Evolutionary conservation across 768 basidiomycete species (phyloP).

Genomic region (Amanita phalloides): DNA sequence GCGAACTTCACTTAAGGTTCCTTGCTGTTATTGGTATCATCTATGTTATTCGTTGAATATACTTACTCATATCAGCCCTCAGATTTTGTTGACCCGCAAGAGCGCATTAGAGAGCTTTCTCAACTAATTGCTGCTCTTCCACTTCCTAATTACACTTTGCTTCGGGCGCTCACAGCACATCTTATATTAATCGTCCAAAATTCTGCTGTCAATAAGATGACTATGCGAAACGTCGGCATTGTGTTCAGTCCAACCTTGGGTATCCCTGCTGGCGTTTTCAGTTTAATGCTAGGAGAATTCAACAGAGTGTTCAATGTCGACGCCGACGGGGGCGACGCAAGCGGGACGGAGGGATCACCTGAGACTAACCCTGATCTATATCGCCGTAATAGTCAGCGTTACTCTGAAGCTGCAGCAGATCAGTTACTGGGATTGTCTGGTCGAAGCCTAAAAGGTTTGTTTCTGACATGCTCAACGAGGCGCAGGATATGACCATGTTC

Average conservation of each 20-base stretch:
- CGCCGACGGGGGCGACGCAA: constrained; percentile 26
- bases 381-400: constrained; percentile 76
- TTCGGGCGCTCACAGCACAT: constrained; percentile 91
- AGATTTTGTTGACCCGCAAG: constrained; percentile 87
- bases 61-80: constrained; percentile 8
- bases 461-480: background rate
- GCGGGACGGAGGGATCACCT: constrained; percentile 15
- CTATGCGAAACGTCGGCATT: constrained; percentile 95
- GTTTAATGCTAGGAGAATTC: constrained; percentile 89
- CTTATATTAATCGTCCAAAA: constrained; percentile 93
- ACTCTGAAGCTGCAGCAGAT: constrained; percentile 77
- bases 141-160: constrained; percentile 84
- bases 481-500: background rate
- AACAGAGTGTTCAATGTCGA: constrained; percentile 88
- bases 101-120: constrained; percentile 81
- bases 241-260: constrained; percentile 97
- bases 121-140: constrained; percentile 82
- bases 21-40: constrained; percentile 86
- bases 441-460: constrained; percentile 48
- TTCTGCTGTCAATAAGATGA: constrained; percentile 91
- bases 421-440: constrained; percentile 70
- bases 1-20: constrained; percentile 86
- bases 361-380: constrained; percentile 29
- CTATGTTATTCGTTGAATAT: constrained; percentile 1
- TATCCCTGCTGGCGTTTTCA: constrained; percentile 96